phyloP scores from a whole-genome alignment of 768 basidiomycete genomes.

The Pleurotus tuber-regium region DNA sequence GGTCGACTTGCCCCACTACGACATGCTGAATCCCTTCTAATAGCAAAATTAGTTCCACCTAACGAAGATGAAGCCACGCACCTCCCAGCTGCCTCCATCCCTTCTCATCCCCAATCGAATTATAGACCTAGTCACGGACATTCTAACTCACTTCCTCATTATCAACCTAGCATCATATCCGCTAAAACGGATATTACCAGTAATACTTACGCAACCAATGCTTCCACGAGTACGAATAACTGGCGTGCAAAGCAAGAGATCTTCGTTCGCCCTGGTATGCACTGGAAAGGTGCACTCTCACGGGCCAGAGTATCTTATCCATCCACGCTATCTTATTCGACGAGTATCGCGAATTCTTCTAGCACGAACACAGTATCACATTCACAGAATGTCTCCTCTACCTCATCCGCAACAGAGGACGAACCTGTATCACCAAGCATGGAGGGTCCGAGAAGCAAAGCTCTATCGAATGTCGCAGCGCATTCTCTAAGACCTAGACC shows the following conservation, averaged over 20 bases:
- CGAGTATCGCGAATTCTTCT: not conserved
- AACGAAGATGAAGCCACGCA: conserved; percentile 59
- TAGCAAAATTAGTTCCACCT: conserved; percentile 66
- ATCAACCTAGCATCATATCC: conserved; percentile 5
- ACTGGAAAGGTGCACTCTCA: conserved; percentile 62
- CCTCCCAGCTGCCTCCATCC: conserved; percentile 14
- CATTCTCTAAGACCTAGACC: conserved; percentile 27
- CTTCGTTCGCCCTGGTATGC: conserved; percentile 60
- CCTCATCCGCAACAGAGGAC: conserved; percentile 13
- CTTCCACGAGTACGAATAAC: conserved; percentile 17
- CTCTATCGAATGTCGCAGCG: conserved; percentile 12
- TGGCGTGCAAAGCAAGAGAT: conserved; percentile 45
- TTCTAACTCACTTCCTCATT: not conserved
- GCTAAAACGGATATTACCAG: conserved; percentile 9
- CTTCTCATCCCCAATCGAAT: not conserved
- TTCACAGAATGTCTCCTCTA: not conserved
- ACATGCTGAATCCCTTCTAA: conserved; percentile 67
- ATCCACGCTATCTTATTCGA: conserved; percentile 4
- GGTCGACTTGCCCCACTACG: conserved; percentile 63
- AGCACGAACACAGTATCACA: not conserved
- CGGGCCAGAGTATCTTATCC: conserved; percentile 36
- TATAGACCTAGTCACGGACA: not conserved
- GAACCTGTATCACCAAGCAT: not conserved
- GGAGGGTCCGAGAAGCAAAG: conserved; percentile 9
- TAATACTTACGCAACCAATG: conserved; percentile 11